Conservation (phyloP, 2,329 filamentous ascomycete species). For the Aspergillus aculeatinus region DNA sequence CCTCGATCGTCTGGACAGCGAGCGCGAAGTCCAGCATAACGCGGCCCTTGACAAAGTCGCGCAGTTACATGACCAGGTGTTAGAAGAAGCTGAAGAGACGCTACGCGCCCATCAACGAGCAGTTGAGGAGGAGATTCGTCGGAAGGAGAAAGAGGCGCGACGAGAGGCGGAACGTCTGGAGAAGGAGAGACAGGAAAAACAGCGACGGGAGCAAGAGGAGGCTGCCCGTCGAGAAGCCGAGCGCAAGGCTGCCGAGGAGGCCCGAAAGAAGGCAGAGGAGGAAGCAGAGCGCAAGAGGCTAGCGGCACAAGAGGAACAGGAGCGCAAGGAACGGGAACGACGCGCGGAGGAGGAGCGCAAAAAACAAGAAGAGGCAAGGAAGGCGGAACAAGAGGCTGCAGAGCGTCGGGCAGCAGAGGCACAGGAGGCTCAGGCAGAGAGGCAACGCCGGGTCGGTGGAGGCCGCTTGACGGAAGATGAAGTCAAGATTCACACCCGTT, state of each 20-base stretch:
- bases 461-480: conserved; percentile 34
- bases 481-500: conserved; percentile 48
- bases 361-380: conserved; percentile 30
- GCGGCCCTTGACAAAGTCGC: conserved; percentile 66
- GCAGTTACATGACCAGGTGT: conserved; percentile 65
- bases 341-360: conserved; percentile 35
- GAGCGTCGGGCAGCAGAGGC: conserved; percentile 24
- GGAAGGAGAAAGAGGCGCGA: conserved; percentile 38
- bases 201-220: conserved; percentile 36
- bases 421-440: conserved; percentile 30
- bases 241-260: conserved; percentile 44
- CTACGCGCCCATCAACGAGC: conserved; percentile 49
- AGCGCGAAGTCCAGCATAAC: conserved; percentile 63
- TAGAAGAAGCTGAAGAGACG: conserved; percentile 54
- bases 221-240: conserved; percentile 41
- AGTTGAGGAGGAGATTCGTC: conserved; percentile 39
- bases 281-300: conserved; percentile 40
- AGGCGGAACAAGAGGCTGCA: conserved; percentile 32
- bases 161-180: conserved; percentile 36
- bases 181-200: conserved; percentile 33
- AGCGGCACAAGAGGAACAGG: conserved; percentile 35
- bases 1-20: conserved; percentile 62
- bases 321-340: conserved; percentile 34
- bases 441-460: conserved; percentile 31
- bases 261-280: conserved; percentile 33